phyloP scores from a whole-genome alignment of 2,329 filamentous ascomycete species.

The Venturia effusa region DNA sequence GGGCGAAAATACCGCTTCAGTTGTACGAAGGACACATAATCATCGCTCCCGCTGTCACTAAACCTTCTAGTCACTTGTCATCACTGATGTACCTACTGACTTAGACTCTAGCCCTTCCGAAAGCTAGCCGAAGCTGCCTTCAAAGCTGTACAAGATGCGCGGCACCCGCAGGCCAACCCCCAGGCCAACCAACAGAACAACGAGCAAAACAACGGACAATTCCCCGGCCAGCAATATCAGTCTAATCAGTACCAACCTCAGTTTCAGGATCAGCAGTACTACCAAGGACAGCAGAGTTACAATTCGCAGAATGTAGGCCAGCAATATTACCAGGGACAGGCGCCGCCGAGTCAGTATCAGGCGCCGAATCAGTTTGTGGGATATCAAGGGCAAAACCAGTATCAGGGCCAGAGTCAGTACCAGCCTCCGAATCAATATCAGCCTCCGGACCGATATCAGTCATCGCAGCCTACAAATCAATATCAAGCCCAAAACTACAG shows the following conservation, averaged over 20 bases:
- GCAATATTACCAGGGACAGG: neutral
- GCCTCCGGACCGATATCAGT: neutral
- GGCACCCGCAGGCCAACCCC: neutral
- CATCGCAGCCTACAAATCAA: neutral
- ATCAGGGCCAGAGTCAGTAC: neutral
- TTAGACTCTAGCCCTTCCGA: neutral
- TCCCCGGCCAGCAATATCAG: constrained; percentile 5
- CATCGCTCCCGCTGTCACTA: too few relatives aligned
- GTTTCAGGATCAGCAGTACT: neutral
- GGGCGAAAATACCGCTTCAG: too few relatives aligned
- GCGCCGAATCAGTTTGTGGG: neutral
- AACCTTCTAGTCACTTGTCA: neutral
- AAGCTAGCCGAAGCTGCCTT: constrained; percentile 4
- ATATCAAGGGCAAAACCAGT: neutral
- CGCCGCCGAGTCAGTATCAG: constrained; percentile 2
- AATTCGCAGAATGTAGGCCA: neutral
- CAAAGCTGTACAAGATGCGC: neutral
- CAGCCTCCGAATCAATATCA: neutral
- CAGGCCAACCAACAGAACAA: constrained; percentile 2
- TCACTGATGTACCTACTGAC: neutral
- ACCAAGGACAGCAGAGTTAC: neutral
- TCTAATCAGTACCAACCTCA: neutral
- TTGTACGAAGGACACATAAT: too few relatives aligned
- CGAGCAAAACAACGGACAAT: neutral
- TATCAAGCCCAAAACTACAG: neutral